Evolutionary conservation across 2,329 filamentous ascomycete genomes (phyloP), one percentile per base, ranked within the genome.

Genomic region (Diatrype stigma): DNA sequence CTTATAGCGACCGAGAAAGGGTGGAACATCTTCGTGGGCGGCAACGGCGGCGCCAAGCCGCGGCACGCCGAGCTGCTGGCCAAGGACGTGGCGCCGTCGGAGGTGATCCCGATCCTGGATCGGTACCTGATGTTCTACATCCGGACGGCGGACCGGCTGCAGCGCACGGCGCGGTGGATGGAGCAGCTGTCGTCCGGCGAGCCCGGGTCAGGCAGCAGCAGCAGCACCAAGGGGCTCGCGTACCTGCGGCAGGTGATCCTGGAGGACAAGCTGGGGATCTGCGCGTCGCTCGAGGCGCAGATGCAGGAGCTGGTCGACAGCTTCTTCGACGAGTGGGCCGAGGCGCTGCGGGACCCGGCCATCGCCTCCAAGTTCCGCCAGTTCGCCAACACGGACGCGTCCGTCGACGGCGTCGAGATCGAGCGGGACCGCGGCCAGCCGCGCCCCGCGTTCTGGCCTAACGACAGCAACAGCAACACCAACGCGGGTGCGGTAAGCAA

Each of bases 61-160:
- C 78, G 81, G 35, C 91, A 96, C 66, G 84, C 86, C 1, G 89
- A 95, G 61, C 78, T 96, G 2, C 79, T 96, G 1, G 90, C 89
- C 53, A 92, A 91, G 66, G 90, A 96, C 61, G 90, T 96, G 0
- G 83, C 89, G 0, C 87, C 89, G 0, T 84, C 89, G 47, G 87
- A 95, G 62, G 85, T 96, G 8, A 78, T 96, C 8, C 84, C 89
- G 1, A 87, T 96, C 51, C 76, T 96, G 2, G 92, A 96, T 67
- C 85, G 92, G 42, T 96, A 94, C 64, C 80, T 96, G 22, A 90
- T 92, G 72, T 93, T 96, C 75, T 96, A 96, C 72, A 94, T 96
- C 62, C 88, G 90, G 58, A 95, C 92, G 0, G 91, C 90, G 42
- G 91, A 96, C 73, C 91, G 89, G 65, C 82, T 96, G 0, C 90